These are phyloP conservation scores for Trypanosoma theileri DNA, from an alignment of 208 protist genomes.

Conservation along the genomic window DNA sequence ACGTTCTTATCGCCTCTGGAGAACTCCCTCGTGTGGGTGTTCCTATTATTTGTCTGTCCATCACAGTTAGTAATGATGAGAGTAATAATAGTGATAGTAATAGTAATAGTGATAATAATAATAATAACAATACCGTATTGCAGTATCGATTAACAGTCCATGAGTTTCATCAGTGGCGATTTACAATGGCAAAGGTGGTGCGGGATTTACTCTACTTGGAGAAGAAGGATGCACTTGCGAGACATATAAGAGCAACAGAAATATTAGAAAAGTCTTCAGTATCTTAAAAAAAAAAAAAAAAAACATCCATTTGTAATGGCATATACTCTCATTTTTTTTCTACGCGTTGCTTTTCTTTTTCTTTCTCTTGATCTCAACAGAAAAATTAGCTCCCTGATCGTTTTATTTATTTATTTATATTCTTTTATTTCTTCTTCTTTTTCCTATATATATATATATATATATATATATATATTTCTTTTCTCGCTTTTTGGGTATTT, in stretches of 20 bases:
- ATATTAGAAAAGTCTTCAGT: background rate
- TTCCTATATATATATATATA: too few relatives aligned
- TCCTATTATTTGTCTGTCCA: background rate
- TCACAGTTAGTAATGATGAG: background rate
- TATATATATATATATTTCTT: constrained; percentile 11
- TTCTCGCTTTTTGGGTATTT: background rate
- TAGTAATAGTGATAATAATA: background rate
- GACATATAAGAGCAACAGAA: background rate
- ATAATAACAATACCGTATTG: background rate
- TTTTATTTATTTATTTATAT: background rate
- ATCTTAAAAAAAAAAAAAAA: background rate
- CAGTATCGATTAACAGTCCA: background rate
- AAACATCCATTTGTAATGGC: background rate
- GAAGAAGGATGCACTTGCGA: background rate
- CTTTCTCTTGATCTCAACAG: background rate
- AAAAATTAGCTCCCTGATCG: background rate
- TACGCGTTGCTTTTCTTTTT: constrained; percentile 5
- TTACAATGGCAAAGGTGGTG: constrained; percentile 10
- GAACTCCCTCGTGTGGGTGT: constrained; percentile 1
- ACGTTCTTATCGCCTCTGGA: constrained; percentile 9
- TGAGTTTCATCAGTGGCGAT: constrained; percentile 15
- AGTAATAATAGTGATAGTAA: background rate
- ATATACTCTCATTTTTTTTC: background rate
- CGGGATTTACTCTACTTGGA: constrained; percentile 12
- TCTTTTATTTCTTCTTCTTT: too few relatives aligned